phyloP scores from a whole-genome alignment of 1,139 yeast genomes.

The Yamadazyma blattariae region DNA sequence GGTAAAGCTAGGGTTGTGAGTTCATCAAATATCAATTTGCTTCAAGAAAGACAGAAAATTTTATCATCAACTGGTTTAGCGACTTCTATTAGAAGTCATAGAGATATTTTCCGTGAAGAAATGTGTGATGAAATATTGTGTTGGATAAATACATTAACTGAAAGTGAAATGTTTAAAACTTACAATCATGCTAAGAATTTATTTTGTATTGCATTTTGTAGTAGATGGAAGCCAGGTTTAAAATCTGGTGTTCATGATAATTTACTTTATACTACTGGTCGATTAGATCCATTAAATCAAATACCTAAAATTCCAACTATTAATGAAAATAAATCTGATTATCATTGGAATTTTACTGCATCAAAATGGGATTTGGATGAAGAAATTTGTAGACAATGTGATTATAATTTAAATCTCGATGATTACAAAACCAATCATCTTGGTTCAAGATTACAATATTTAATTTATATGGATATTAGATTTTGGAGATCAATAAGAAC shows the following conservation, averaged over 20 bases:
- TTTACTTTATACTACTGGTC: constrained; percentile 27
- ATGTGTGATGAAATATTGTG: constrained; percentile 69
- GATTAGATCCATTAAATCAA: constrained; percentile 26
- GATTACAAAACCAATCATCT: constrained; percentile 34
- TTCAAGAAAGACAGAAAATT: constrained; percentile 52
- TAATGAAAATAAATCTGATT: constrained; percentile 9
- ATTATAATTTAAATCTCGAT: constrained; percentile 33
- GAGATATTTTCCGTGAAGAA: constrained; percentile 78
- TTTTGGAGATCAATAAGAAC: constrained; percentile 68
- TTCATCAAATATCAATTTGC: constrained; percentile 47
- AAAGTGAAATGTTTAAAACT: constrained; percentile 52
- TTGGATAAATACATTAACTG: constrained; percentile 64
- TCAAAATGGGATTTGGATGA: constrained; percentile 42
- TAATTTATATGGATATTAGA: constrained; percentile 67
- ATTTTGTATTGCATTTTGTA: constrained; percentile 52
- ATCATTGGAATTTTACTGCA: constrained; percentile 38
- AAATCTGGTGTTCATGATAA: constrained; percentile 11
- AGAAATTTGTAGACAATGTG: constrained; percentile 43
- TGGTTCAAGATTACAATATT: constrained; percentile 77
- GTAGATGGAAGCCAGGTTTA: constrained; percentile 56
- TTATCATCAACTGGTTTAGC: constrained; percentile 63
- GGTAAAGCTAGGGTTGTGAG: constrained; percentile 72
- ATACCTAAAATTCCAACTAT: constrained; percentile 31
- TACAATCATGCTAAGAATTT: constrained; percentile 47
- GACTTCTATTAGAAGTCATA: constrained; percentile 60